Percentiles rank a stretch among this genome's conserved stretches.
phyloP scores from a whole-genome alignment of 495 filamentous ascomycete species.

The Amorphotheca resinae region DNA sequence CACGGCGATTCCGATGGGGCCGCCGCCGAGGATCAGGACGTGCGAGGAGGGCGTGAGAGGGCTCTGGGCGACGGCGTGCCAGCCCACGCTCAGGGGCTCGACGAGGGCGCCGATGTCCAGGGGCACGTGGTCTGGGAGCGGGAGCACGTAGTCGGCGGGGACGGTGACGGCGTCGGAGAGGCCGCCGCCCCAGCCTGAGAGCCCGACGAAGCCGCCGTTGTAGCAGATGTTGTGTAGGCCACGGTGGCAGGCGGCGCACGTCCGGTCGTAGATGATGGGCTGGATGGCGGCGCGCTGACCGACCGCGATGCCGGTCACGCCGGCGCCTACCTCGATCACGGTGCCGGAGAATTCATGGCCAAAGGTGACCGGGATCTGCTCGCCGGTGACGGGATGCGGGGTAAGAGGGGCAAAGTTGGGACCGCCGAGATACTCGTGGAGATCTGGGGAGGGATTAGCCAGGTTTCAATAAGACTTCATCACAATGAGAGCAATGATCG shows the following conservation, averaged over 20 bases:
- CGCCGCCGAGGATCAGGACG: slow-evolving; percentile 45
- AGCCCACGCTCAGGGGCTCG: slow-evolving; percentile 51
- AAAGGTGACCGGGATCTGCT: slow-evolving; percentile 41
- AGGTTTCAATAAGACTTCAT: no score
- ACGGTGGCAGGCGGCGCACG: slow-evolving; percentile 37
- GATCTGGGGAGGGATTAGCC: slow-evolving; percentile 25
- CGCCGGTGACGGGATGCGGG: slow-evolving; percentile 47
- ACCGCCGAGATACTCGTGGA: slow-evolving; percentile 49
- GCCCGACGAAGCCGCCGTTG: slow-evolving; percentile 46
- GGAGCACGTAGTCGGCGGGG: slow-evolving; percentile 26
- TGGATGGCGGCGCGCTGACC: slow-evolving; percentile 46
- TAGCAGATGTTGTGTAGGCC: slow-evolving; percentile 44
- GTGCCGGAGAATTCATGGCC: slow-evolving; percentile 52
- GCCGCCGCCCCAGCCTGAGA: slow-evolving; percentile 47
- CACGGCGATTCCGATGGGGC: slow-evolving; percentile 50
- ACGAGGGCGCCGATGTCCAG: slow-evolving; percentile 44
- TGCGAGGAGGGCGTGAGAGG: slow-evolving; percentile 36
- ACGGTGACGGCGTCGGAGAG: slow-evolving; percentile 44
- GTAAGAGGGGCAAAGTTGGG: slow-evolving; percentile 40
- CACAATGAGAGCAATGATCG: no score
- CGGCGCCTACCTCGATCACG: slow-evolving; percentile 44
- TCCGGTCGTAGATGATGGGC: slow-evolving; percentile 47
- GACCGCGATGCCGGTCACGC: slow-evolving; percentile 34
- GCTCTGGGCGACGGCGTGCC: slow-evolving; percentile 49
- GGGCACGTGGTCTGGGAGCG: slow-evolving; percentile 35